Percentiles rank a stretch among this genome's conserved stretches.
Conservation (phyloP, 768 basidiomycete genomes). For the Lactarius akahatsu region DNA sequence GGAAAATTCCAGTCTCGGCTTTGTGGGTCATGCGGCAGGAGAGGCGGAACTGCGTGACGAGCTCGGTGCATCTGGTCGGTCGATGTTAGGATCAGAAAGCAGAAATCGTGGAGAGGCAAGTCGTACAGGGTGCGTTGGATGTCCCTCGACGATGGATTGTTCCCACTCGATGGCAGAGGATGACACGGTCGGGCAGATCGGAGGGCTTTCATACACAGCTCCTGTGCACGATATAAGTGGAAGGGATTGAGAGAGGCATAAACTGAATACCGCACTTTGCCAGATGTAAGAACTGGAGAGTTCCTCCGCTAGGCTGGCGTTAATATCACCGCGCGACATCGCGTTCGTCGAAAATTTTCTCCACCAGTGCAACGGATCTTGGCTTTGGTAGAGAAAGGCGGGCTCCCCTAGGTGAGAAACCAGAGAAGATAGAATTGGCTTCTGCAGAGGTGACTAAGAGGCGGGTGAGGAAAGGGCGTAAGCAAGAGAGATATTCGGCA, state of each 20-base stretch:
- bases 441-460: conserved; percentile 32
- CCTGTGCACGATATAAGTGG: conserved; percentile 33
- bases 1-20: conserved; percentile 52
- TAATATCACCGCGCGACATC: conserved; percentile 37
- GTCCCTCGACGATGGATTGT: conserved; percentile 57
- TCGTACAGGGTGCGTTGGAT: conserved; percentile 57
- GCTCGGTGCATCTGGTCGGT: conserved; percentile 54
- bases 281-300: conserved; percentile 45
- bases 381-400: conserved; percentile 33
- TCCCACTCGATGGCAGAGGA: conserved; percentile 54
- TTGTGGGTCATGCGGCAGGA: conserved; percentile 19
- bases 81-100: conserved; percentile 13
- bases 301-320: conserved; percentile 42
- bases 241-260: neutral
- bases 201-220: conserved; percentile 42
- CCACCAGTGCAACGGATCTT: conserved; percentile 43
- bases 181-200: conserved; percentile 42
- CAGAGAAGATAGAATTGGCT: conserved; percentile 38
- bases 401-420: conserved; percentile 37
- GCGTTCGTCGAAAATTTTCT: conserved; percentile 43
- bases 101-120: neutral
- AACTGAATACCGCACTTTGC: conserved; percentile 40
- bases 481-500: neutral
- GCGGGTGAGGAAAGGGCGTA: neutral
- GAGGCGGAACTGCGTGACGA: conserved; percentile 38